Base-by-base conservation (phyloP, 2,329 filamentous ascomycete genomes). In the Aspergillus sp. region DNA sequence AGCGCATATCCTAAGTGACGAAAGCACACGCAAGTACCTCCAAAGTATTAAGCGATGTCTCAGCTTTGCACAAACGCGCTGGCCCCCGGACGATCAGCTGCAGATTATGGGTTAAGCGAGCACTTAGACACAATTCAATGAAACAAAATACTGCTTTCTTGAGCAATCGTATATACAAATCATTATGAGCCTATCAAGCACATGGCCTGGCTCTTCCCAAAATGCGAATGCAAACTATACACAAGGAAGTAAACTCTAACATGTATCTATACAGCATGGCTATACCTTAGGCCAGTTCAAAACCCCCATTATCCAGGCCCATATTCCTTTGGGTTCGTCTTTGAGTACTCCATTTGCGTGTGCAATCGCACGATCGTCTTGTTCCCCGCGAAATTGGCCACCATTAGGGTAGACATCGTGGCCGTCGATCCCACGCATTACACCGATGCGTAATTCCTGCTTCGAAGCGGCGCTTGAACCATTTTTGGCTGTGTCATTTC, bases 11-110 rank as follows among this genome's bases (percentile, higher is more conserved):
- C 92, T 99, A 88, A 93, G 92, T 57, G 95, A 98, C 72, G 95
- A 99, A 78, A 87, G 89, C 45, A 99, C 95, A 52, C 85, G 95
- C 64, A 99, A 98, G 78, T 97, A 93, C 72, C 76, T 99, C 65
- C 95, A 99, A 79, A 97, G 93, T 72, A 98, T 99, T 75, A 99
- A 99, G 82, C 83, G 95, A 46, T 97, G 93, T 71, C 77, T 99
- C 71, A 98, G 91, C 60, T 99, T 97, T 83, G 92, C 93, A 24
- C 95, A 99, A 78, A 93, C 95, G 30, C 86, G 93, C 66, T 99
- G 95, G 95, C 93, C 93, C 57, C 95, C 95, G 0, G 88, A 92
- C 68, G 93, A 98, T 78, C 83, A 95, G 66, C 83, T 91, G 70
- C 95, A 99, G 79, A 79, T 99, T 67, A 99, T 99, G 95, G 95